A percentile compares a stretch with the other conserved stretches of the same genome.
Evolutionary conservation across 306 rosid species (phyloP).

Genomic region (Quercus glauca): DNA sequence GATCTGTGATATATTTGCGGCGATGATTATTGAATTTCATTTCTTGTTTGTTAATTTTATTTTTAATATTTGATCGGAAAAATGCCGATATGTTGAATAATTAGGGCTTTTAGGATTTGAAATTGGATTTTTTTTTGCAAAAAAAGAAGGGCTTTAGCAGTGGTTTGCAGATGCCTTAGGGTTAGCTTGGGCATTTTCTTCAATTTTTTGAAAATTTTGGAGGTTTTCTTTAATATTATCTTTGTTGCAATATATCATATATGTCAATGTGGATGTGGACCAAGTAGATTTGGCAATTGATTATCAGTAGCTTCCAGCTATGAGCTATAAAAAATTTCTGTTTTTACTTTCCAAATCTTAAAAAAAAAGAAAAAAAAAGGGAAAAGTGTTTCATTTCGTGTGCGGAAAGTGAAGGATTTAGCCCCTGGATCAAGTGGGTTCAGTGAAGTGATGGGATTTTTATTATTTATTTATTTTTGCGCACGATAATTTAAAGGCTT

Average conservation of each 20-base stretch:
- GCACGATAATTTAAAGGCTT: neutral
- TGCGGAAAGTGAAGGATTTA: neutral
- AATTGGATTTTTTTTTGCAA: neutral
- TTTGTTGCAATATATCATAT: neutral
- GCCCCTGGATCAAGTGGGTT: neutral
- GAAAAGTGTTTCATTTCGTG: neutral
- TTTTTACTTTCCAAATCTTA: neutral
- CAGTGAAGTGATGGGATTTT: no score
- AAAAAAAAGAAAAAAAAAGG: neutral
- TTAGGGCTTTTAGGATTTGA: constrained; percentile 21
- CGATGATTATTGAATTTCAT: constrained; percentile 6
- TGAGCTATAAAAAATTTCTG: neutral
- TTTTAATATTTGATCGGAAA: neutral
- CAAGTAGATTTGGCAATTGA: neutral
- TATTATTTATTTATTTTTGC: neutral
- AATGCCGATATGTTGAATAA: neutral
- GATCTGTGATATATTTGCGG: constrained; percentile 23
- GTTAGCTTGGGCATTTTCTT: constrained; percentile 6
- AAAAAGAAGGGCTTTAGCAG: neutral
- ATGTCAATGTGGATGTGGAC: neutral
- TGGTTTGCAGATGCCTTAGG: neutral
- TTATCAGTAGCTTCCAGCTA: neutral
- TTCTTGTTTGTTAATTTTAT: neutral
- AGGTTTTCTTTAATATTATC: neutral
- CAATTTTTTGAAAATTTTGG: constrained; percentile 8